phyloP scores from a whole-genome alignment of 2,329 filamentous ascomycete genomes.

The Penicillium sp. region DNA sequence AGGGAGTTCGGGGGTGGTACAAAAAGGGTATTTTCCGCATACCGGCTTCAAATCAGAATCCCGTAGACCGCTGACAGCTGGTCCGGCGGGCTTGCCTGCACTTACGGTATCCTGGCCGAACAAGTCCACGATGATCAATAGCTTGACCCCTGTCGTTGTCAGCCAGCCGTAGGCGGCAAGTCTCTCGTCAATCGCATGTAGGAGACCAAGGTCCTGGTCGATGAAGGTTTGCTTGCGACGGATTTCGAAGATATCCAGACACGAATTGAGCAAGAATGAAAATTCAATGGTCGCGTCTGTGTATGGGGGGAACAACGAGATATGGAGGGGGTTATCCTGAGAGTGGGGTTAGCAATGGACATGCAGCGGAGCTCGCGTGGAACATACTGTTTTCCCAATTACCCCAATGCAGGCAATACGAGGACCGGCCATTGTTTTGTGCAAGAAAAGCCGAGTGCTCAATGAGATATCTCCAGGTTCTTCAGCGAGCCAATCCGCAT shows the following conservation, averaged over 20 bases:
- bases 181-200: constrained; percentile 92
- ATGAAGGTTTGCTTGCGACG: constrained; percentile 71
- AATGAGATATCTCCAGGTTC: not conserved
- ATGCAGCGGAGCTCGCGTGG: not conserved
- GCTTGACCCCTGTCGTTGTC: constrained; percentile 91
- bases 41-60: constrained; percentile 87
- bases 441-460: not conserved
- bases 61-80: constrained; percentile 65
- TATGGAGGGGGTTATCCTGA: constrained; percentile 96
- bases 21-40: constrained; percentile 33
- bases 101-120: constrained; percentile 61
- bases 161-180: constrained; percentile 94
- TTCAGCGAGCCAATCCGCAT: not conserved
- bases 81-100: constrained; percentile 32
- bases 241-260: constrained; percentile 90
- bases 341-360: not conserved
- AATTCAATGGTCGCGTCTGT: constrained; percentile 71
- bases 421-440: constrained; percentile 54
- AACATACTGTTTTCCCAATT: constrained; percentile 83
- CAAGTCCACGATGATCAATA: constrained; percentile 90
- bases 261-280: constrained; percentile 85
- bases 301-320: constrained; percentile 82
- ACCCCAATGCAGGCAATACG: constrained; percentile 92
- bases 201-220: constrained; percentile 84
- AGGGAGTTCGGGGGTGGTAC: not conserved